Percentiles rank a stretch among this genome's conserved stretches.
Conservation (phyloP, 2,329 filamentous ascomycete species). For the Penicillium sp. region DNA sequence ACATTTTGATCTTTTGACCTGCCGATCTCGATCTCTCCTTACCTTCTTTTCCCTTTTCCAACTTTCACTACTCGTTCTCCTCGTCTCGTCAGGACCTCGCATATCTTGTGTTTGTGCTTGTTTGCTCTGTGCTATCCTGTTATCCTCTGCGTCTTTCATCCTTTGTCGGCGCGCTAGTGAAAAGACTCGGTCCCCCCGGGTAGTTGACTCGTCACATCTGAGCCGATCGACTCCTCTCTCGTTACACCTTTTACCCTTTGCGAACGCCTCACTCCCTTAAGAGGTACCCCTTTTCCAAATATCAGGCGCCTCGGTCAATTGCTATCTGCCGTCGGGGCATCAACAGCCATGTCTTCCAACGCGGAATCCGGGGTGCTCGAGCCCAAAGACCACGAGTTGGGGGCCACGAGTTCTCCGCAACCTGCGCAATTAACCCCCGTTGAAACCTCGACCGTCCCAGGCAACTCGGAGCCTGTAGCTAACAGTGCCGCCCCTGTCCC, state of each 20-base stretch:
- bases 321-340: constrained; percentile 12
- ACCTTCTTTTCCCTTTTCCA: background rate
- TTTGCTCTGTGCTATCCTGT: background rate
- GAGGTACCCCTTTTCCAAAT: constrained; percentile 2
- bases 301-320: constrained; percentile 11
- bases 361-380: constrained; percentile 18
- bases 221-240: constrained; percentile 10
- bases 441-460: constrained; percentile 9
- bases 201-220: constrained; percentile 23
- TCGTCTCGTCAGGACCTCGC: background rate
- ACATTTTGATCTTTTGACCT: background rate
- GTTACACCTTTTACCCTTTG: constrained; percentile 1
- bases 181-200: constrained; percentile 12
- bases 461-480: constrained; percentile 9
- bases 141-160: background rate
- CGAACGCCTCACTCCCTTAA: background rate
- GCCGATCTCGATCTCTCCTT: constrained; percentile 9
- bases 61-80: background rate
- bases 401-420: constrained; percentile 20
- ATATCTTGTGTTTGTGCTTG: background rate
- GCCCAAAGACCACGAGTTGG: constrained; percentile 15
- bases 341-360: constrained; percentile 19
- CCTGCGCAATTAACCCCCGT: constrained; percentile 13
- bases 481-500: constrained; percentile 10
- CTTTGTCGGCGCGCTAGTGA: constrained; percentile 6